Conservation (phyloP, 2,329 filamentous ascomycete species). For the Paraconiothyrium sp. region DNA sequence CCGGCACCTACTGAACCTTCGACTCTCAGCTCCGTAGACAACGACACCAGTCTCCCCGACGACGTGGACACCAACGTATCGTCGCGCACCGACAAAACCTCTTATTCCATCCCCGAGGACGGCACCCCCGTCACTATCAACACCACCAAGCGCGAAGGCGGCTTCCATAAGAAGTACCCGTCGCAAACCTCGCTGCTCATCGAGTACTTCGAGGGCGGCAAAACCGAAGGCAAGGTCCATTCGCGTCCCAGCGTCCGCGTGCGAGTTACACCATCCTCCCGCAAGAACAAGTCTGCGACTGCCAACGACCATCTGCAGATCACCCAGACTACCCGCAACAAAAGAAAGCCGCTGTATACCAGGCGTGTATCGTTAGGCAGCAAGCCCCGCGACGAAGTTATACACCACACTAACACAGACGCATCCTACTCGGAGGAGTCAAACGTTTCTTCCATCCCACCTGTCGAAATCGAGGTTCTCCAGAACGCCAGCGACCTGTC, state of each 20-base stretch:
- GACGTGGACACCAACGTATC: slow-evolving; percentile 74
- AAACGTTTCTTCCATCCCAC: slow-evolving; percentile 72
- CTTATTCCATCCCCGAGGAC: slow-evolving; percentile 84
- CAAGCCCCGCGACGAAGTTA: slow-evolving; percentile 53
- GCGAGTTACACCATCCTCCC: slow-evolving; percentile 75
- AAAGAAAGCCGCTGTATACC: slow-evolving; percentile 73
- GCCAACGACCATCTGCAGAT: slow-evolving; percentile 85
- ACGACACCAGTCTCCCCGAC: slow-evolving; percentile 55
- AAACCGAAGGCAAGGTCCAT: slow-evolving; percentile 66
- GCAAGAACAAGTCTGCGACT: slow-evolving; percentile 57
- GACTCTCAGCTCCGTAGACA: slow-evolving; percentile 68
- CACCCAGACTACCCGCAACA: slow-evolving; percentile 78
- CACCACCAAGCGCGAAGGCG: slow-evolving; percentile 73
- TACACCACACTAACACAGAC: slow-evolving; percentile 41
- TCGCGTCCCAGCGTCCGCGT: slow-evolving; percentile 85
- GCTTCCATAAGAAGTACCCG: slow-evolving; percentile 62
- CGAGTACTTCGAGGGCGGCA: slow-evolving; percentile 91
- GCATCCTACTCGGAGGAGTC: slow-evolving; percentile 84
- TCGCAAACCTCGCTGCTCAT: slow-evolving; percentile 93
- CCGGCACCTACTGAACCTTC: slow-evolving; percentile 82
- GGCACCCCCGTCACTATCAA: slow-evolving; percentile 92
- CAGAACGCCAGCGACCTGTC: slow-evolving; percentile 74
- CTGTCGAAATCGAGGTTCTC: slow-evolving; percentile 90
- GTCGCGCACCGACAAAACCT: slow-evolving; percentile 73
- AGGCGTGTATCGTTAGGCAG: slow-evolving; percentile 71